Percentiles rank a stretch among this genome's conserved stretches.
These are phyloP conservation scores for Podaxis rugospora DNA, from an alignment of 768 basidiomycete genomes.

Conservation along the genomic window DNA sequence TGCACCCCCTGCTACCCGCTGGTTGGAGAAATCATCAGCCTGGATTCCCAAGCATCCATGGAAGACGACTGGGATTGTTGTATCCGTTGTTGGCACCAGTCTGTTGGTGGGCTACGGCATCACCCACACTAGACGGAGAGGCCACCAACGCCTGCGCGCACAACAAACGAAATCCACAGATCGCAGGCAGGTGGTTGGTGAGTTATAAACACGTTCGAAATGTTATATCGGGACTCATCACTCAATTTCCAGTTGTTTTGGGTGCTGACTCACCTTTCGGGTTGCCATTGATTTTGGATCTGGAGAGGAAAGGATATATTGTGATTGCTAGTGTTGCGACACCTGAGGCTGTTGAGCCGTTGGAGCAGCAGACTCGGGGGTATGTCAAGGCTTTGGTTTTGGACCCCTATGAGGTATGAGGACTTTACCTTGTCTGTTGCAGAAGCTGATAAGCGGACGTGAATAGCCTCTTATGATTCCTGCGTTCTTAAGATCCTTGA, in stretches of 20 bases:
- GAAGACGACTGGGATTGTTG: slow-evolving; percentile 48
- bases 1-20: slow-evolving; percentile 42
- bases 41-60: slow-evolving; percentile 62
- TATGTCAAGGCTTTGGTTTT: slow-evolving; percentile 80
- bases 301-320: slow-evolving; percentile 79
- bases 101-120: slow-evolving; percentile 54
- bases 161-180: slow-evolving; percentile 43
- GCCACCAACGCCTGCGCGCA: slow-evolving; percentile 29
- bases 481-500: slow-evolving; percentile 76
- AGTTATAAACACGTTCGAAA: slow-evolving; percentile 18
- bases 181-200: slow-evolving; percentile 67
- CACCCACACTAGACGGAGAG: slow-evolving; percentile 1
- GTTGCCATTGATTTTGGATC: slow-evolving; percentile 64
- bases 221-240: slow-evolving; percentile 1
- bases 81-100: slow-evolving; percentile 57
- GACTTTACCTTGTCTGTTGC: not conserved
- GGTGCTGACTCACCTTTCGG: slow-evolving; percentile 77
- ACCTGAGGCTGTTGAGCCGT: slow-evolving; percentile 54
- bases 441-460: slow-evolving; percentile 4
- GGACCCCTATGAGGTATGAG: slow-evolving; percentile 68
- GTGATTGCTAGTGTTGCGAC: slow-evolving; percentile 76
- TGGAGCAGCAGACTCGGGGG: slow-evolving; percentile 68
- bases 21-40: slow-evolving; percentile 40
- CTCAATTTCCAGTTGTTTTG: slow-evolving; percentile 53
- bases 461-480: slow-evolving; percentile 65